Evolutionary conservation across 306 rosid species (phyloP).

Genomic region (Prosopis cineraria): DNA sequence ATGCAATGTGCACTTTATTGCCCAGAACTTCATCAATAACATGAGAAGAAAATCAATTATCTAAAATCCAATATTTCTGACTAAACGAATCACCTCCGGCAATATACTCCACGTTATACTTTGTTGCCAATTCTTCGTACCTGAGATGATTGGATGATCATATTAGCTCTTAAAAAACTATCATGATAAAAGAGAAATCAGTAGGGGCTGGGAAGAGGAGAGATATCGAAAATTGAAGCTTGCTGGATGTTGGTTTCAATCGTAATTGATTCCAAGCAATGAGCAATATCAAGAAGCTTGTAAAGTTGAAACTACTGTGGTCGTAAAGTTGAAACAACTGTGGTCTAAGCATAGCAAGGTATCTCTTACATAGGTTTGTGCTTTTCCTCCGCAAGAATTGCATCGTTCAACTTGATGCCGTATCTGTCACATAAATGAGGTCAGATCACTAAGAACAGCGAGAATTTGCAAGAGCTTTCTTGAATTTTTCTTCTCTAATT

Average conservation of each 20-base stretch:
- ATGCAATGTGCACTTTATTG: constrained; percentile 1
- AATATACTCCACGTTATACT: constrained; percentile 74
- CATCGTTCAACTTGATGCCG: constrained; percentile 72
- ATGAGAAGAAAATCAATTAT: constrained; percentile 12
- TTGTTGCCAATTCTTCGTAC: constrained; percentile 73
- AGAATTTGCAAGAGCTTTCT: constrained; percentile 18
- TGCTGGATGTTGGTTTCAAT: neutral
- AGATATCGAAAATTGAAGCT: constrained; percentile 10
- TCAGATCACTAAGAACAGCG: neutral
- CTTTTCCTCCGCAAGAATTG: constrained; percentile 91
- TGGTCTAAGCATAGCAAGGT: neutral
- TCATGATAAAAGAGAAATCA: neutral
- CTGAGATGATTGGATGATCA: constrained; percentile 41
- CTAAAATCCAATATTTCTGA: constrained; percentile 25
- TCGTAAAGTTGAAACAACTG: too few relatives aligned
- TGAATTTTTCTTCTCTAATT: constrained; percentile 9
- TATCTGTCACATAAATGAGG: constrained; percentile 50
- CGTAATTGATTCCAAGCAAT: neutral
- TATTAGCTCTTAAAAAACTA: constrained; percentile 19
- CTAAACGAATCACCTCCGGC: constrained; percentile 80
- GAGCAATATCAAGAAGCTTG: neutral
- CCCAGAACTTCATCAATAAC: neutral
- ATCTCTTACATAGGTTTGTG: constrained; percentile 78
- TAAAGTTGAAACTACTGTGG: neutral
- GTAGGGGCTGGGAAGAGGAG: neutral